Base-by-base conservation (phyloP, 1,139 yeast species). In the Yamadazyma mexicana region DNA sequence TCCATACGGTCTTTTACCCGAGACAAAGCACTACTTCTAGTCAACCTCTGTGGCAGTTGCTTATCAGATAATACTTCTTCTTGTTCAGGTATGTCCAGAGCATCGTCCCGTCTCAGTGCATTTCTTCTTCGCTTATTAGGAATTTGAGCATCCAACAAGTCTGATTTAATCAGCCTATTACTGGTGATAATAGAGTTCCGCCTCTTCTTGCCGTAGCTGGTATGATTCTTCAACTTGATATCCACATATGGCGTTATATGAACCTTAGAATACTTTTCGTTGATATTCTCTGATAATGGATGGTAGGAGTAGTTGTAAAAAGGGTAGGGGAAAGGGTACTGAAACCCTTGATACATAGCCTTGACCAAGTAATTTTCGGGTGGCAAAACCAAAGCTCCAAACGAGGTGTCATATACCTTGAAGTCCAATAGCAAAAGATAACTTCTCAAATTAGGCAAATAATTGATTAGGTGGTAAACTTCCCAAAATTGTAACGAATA, bases 281-380 rank as follows among this genome's bases (percentile, higher is more conserved):
- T 51, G 10, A 58, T 50, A 14, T 56, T 53, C 4, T 64, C 58
- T 35, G 66, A 61, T 35, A 66, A 58, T 7, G 70, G 58, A 47
- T 72, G 77, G 49, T 66, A 71, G 2, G 75, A 69, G 47, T 61
- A 72, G 40, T 71, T 71, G 50, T 72, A 72, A 44, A 71, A 72
- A 27, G 77, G 76, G 42, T 66, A 72, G 4, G 77, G 77, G 43
- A 66, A 71, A 11, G 77, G 75, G 42, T 67, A 72, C 43, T 68
- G 72, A 31, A 70, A 62, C 1, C 77, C 77, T 43, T 64, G 66
- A 26, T 66, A 56, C 67, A 72, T 61, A 17, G 62, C 55, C 33
- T 61, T 61, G 30, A 58, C 60, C 46, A 69, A 47, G 43, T 58
- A 69, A 43, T 69, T 70, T 32, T 54, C 57, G 0, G 77, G 77